These are phyloP conservation scores for Paraconiothyrium sp. DNA, from an alignment of 2,329 filamentous ascomycete species.

Conservation along the genomic window DNA sequence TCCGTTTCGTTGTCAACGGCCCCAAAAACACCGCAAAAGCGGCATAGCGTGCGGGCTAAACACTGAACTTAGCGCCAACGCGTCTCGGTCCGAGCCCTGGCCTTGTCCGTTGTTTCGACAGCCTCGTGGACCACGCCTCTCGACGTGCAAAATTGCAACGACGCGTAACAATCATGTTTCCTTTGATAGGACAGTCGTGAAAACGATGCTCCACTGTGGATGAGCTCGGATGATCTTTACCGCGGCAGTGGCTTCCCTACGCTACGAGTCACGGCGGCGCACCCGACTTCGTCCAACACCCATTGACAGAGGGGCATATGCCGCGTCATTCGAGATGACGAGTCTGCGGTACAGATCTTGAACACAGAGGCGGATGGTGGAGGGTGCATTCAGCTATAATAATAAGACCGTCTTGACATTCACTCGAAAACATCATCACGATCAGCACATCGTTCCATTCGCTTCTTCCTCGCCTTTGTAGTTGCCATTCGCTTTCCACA, in stretches of 20 bases:
- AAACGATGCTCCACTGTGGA: background rate
- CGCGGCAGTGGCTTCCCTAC: constrained; percentile 2
- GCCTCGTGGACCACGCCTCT: constrained; percentile 24
- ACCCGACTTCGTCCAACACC: constrained; percentile 16
- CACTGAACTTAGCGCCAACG: constrained; percentile 4
- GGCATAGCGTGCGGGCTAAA: background rate
- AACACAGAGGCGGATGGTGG: constrained; percentile 11
- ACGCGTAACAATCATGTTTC: constrained; percentile 14
- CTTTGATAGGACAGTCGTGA: constrained; percentile 8
- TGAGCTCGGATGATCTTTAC: background rate
- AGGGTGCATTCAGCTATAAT: constrained; percentile 14
- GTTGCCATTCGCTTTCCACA: constrained; percentile 2
- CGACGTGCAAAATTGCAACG: constrained; percentile 8
- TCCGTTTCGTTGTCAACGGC: background rate
- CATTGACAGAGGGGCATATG: constrained; percentile 14
- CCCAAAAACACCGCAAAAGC: background rate
- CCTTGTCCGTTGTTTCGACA: constrained; percentile 23
- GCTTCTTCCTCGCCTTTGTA: constrained; percentile 1
- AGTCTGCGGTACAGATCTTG: constrained; percentile 4
- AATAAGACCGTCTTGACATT: constrained; percentile 1
- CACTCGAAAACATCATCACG: constrained; percentile 2
- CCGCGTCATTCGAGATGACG: constrained; percentile 26
- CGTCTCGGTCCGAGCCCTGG: constrained; percentile 14
- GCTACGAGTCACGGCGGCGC: constrained; percentile 19
- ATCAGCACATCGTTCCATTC: constrained; percentile 13